These are phyloP conservation scores for Blastobotrys americana DNA, from an alignment of 805 yeast genomes.

Conservation along the genomic window DNA sequence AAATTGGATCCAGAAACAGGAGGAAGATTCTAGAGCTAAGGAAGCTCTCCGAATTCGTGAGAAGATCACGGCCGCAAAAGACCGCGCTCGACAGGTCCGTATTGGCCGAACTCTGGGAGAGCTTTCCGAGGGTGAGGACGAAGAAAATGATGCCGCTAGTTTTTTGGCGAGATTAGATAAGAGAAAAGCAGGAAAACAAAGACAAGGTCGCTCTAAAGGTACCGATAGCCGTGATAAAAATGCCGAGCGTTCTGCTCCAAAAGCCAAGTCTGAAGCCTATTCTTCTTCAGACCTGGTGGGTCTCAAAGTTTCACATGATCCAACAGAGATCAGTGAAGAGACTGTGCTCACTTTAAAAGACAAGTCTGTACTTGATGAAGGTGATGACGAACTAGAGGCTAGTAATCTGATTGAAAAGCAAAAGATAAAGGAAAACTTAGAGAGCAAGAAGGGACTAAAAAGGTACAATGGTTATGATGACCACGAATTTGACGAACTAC, in stretches of 20 bases:
- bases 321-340: conserved; percentile 36
- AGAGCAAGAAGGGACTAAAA: conserved; percentile 26
- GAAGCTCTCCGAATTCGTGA: conserved; percentile 1
- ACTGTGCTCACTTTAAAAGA: conserved; percentile 55
- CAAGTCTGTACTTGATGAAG: conserved; percentile 29
- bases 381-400: conserved; percentile 35
- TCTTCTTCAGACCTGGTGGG: conserved; percentile 31
- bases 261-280: conserved; percentile 13
- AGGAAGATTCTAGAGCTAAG: conserved; percentile 27
- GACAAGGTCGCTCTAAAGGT: neutral
- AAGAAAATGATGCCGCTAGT: neutral
- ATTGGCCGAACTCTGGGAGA: neutral
- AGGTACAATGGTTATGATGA: conserved; percentile 22
- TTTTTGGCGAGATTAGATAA: conserved; percentile 1
- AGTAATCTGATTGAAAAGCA: conserved; percentile 34
- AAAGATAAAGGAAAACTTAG: conserved; percentile 21
- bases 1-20: conserved; percentile 29
- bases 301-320: conserved; percentile 40
- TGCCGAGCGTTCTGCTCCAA: conserved; percentile 16
- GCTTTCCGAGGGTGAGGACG: neutral
- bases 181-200: neutral
- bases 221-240: conserved; percentile 12
- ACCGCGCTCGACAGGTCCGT: neutral
- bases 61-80: neutral
- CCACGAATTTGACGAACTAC: conserved; percentile 25